Evolutionary conservation across 2,329 filamentous ascomycete species (phyloP), one percentile per base, ranked within the genome.

Genomic region (Teratosphaeria epicoccoides): DNA sequence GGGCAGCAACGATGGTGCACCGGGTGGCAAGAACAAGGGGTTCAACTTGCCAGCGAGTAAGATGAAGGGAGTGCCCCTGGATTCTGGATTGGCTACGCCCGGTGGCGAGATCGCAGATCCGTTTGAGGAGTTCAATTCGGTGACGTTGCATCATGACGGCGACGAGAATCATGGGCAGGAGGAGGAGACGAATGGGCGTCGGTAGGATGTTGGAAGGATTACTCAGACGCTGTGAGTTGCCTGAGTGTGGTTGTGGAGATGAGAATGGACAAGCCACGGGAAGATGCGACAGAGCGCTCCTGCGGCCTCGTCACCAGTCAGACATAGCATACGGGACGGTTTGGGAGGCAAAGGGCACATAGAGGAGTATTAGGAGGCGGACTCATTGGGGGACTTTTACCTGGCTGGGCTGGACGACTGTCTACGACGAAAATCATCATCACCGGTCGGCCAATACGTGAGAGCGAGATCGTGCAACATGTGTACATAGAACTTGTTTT

Each of bases 91-190:
- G 49, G 81, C 85, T 1, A 97, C 91, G 2, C 91, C 91, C 1
- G 87, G 86, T 44, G 86, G 78, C 33, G 91, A 96, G 66, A 65
- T 84, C 33, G 76, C 81, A 3, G 93, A 98, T 76, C 93, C 93
- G 1, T 98, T 98, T 66, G 88, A 96, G 70, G 93, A 97, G 69
- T 98, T 98, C 72, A 98, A 97, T 76, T 95, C 88, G 66, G 90
- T 98, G 43, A 98, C 93, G 48, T 76, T 98, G 55, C 91, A 97
- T 69, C 93, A 98, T 66, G 93, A 97, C 52, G 93, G 89, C 14
- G 91, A 96, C 60, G 87, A 68, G 46, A 26, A 47, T 25, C 47
- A 45, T 29, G 49, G 50, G 55, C 48, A 52, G 43, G 54, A 55
- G 20, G 48, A 51, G 29, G 52, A 54, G 12, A 52, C 40, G 20